Conservation (phyloP, 169 alveolate species). For the Ophryocystis elektroscirrha region DNA sequence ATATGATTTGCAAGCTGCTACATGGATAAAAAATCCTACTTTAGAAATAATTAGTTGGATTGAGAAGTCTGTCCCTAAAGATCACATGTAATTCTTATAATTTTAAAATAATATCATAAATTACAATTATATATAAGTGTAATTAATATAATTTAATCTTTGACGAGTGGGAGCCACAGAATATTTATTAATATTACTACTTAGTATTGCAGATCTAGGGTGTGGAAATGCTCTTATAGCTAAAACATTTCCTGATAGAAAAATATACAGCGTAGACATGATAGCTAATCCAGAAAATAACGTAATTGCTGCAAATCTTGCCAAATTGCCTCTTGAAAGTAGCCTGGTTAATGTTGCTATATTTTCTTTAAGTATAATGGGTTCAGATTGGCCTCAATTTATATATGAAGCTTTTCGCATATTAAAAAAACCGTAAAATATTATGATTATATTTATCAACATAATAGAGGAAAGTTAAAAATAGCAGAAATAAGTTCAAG, state of each 20-base stretch:
- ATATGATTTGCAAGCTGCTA: constrained; percentile 21
- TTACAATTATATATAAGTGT: not conserved
- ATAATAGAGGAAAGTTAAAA: too few relatives aligned
- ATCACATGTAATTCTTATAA: not conserved
- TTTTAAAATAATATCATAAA: not conserved
- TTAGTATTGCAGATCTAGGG: constrained; percentile 32
- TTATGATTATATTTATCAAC: too few relatives aligned
- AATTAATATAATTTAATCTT: not conserved
- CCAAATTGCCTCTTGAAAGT: too few relatives aligned
- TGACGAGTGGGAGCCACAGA: not conserved
- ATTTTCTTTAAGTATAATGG: constrained; percentile 53
- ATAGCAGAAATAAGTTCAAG: too few relatives aligned
- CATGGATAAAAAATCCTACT: constrained; percentile 35
- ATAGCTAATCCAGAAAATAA: too few relatives aligned
- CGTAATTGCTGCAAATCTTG: too few relatives aligned
- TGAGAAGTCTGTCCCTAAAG: constrained; percentile 1
- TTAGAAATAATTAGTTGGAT: constrained; percentile 16
- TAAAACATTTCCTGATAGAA: constrained; percentile 18
- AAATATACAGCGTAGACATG: not conserved
- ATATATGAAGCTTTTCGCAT: constrained; percentile 41
- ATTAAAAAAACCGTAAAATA: too few relatives aligned
- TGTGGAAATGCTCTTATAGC: constrained; percentile 35
- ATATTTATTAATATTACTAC: not conserved
- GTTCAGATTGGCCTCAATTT: constrained; percentile 51
- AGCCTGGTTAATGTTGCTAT: constrained; percentile 36